These are phyloP conservation scores for Haplosporangium sp. DNA, from an alignment of 371 early-diverging fungal genomes.

Conservation along the genomic window DNA sequence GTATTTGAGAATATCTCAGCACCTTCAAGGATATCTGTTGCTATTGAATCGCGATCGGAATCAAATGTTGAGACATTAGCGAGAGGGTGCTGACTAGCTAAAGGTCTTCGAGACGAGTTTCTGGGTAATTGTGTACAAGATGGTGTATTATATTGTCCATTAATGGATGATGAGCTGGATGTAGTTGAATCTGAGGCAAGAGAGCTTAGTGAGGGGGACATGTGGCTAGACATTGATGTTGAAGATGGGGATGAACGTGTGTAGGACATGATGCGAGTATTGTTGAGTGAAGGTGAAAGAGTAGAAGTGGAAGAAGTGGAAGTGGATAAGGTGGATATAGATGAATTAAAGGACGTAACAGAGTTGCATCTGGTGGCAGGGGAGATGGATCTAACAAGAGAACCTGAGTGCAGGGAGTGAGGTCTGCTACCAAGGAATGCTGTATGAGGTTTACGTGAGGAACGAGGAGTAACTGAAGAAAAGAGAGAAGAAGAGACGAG, in stretches of 20 bases:
- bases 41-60: slow-evolving; percentile 8
- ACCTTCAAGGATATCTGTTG: not conserved
- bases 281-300: slow-evolving; percentile 2
- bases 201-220: slow-evolving; percentile 19
- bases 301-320: not conserved
- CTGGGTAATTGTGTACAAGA: slow-evolving; percentile 11
- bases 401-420: slow-evolving; percentile 4
- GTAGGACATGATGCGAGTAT: not conserved
- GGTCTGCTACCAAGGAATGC: not conserved
- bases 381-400: not conserved
- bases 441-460: not conserved
- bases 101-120: slow-evolving; percentile 12
- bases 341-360: not conserved
- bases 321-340: slow-evolving; percentile 4
- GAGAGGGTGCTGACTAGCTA: slow-evolving; percentile 31
- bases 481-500: not conserved
- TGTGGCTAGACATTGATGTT: slow-evolving; percentile 27
- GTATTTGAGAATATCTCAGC: not conserved
- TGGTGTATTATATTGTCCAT: not conserved
- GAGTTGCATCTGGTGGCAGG: not conserved
- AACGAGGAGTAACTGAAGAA: not conserved
- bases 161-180: slow-evolving; percentile 9
- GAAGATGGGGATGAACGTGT: slow-evolving; percentile 19
- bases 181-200: slow-evolving; percentile 15
- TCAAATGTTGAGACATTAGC: slow-evolving; percentile 41